Conservation (phyloP, 805 yeast genomes). For the Monosporozyma servazzii region DNA sequence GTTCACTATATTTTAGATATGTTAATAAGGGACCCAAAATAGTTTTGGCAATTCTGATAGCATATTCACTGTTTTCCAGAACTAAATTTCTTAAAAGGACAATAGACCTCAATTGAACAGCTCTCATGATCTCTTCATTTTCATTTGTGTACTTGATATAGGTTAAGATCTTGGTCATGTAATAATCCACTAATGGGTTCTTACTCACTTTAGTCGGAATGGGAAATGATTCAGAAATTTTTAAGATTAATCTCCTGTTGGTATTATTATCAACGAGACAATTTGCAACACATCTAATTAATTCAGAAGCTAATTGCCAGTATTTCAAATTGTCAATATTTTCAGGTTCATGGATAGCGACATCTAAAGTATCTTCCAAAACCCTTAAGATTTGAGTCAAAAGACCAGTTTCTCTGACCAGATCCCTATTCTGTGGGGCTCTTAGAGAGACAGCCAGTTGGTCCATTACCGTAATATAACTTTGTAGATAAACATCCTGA, state of each 20-base stretch:
- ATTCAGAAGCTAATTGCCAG: slow-evolving; percentile 20
- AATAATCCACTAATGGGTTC: slow-evolving; percentile 12
- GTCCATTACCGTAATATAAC: slow-evolving; percentile 20
- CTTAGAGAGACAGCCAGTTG: slow-evolving; percentile 27
- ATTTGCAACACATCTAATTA: slow-evolving; percentile 29
- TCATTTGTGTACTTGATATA: slow-evolving; percentile 6
- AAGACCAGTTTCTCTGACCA: slow-evolving; percentile 24
- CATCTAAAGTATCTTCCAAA: slow-evolving; percentile 8
- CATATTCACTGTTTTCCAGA: slow-evolving; percentile 17
- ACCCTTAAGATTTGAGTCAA: slow-evolving; percentile 14
- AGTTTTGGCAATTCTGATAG: slow-evolving; percentile 8
- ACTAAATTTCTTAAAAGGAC: slow-evolving; percentile 24
- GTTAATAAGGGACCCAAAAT: slow-evolving; percentile 13
- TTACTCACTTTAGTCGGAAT: slow-evolving; percentile 2
- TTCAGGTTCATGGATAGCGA: slow-evolving; percentile 8
- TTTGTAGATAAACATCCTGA: slow-evolving; percentile 13
- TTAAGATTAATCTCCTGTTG: slow-evolving; percentile 17
- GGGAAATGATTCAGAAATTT: background rate
- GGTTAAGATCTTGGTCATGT: slow-evolving; percentile 12
- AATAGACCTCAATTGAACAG: slow-evolving; percentile 22
- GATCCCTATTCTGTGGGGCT: slow-evolving; percentile 23
- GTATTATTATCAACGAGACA: slow-evolving; percentile 25
- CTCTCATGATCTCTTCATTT: background rate
- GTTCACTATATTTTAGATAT: slow-evolving; percentile 7
- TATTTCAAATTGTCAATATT: slow-evolving; percentile 5